Evolutionary conservation across 768 basidiomycete genomes (phyloP).

Genomic region (Leucocoprinus leucothites): DNA sequence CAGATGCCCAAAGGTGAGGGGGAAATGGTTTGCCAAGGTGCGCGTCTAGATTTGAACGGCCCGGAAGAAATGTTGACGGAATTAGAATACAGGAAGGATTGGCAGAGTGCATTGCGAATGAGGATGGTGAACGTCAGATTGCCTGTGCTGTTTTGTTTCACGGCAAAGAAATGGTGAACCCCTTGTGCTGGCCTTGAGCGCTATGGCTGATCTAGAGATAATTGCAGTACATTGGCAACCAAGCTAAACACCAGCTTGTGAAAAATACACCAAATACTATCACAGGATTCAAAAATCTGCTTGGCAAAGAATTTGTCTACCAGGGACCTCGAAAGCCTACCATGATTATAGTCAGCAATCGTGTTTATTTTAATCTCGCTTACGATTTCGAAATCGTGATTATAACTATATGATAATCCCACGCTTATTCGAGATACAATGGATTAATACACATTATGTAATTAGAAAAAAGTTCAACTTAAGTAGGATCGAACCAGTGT

Average conservation of each 20-base stretch:
- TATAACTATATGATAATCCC: too few species aligned
- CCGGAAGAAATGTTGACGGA: too few species aligned
- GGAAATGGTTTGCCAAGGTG: too few species aligned
- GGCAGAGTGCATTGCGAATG: constrained; percentile 95
- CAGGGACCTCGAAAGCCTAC: constrained; percentile 69
- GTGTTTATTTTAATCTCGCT: constrained; percentile 70
- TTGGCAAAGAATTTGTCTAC: constrained; percentile 78
- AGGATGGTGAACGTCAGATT: constrained; percentile 98
- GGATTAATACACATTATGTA: too few species aligned
- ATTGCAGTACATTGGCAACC: constrained; percentile 89
- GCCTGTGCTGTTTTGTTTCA: constrained; percentile 90
- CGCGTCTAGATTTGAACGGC: too few species aligned
- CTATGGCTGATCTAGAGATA: constrained; percentile 13
- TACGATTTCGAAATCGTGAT: too few species aligned
- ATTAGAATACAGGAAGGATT: constrained; percentile 69
- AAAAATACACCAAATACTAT: constrained; percentile 95
- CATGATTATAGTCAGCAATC: constrained; percentile 90
- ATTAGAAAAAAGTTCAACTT: constrained; percentile 83
- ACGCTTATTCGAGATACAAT: constrained; percentile 77
- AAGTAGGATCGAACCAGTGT: constrained; percentile 87
- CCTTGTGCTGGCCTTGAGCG: not conserved
- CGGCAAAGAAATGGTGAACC: constrained; percentile 84
- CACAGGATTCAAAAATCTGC: constrained; percentile 87
- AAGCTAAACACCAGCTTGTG: constrained; percentile 90
- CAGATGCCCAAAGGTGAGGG: too few species aligned